Base-by-base conservation (phyloP, 1,284 basidiomycete genomes). In the Cryptococcus maquisensis region DNA sequence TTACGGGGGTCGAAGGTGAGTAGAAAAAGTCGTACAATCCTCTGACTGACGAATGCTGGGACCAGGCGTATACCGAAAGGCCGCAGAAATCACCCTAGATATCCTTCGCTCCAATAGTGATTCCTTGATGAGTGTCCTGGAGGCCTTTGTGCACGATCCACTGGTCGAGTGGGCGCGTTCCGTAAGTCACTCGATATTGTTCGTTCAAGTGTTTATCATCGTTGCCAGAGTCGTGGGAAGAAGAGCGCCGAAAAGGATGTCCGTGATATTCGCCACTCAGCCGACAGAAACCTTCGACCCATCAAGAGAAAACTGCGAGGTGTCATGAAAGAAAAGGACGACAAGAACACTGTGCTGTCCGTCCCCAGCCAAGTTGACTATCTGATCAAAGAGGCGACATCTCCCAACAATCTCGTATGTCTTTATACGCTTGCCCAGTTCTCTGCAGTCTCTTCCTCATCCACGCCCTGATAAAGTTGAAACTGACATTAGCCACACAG, bases 111-210 rank as follows among this genome's bases (percentile, higher is more conserved):
- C 88, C 61, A 95, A 98, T 80, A 89, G 87, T 68, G 94, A 98
- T 73, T 88, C 88, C 50, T 79, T 99, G 57, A 95, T 96, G 86
- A 95, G 86, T 71, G 91, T 98, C 1, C 82, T 99, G 38, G 95
- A 98, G 70, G 90, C 96, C 0, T 98, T 98, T 75, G 86, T 98
- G 36, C 96, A 98, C 66, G 96, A 99, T 74, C 96, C 96, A 1
- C 81, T 99, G 2, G 88, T 95, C 28, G 96, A 99, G 75, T 98
- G 93, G 90, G 87, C 92, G 57, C 86, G 90, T 49, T 83, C 68
- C 46, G 76, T 75, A 54, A 64, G 67, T 64, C 2, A 20, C 15
- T n/a, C 16, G n/a, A n/a, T 18, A 16, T 39, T 8, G 28, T 20
- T n/a, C 15, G 12, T 5, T 35, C 45, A 18, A 8, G 13, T 16